Evolutionary conservation across 176 grass and related monocot genomes (phyloP), one percentile per base, ranked within the genome.

Genomic region (Themeda triandra): DNA sequence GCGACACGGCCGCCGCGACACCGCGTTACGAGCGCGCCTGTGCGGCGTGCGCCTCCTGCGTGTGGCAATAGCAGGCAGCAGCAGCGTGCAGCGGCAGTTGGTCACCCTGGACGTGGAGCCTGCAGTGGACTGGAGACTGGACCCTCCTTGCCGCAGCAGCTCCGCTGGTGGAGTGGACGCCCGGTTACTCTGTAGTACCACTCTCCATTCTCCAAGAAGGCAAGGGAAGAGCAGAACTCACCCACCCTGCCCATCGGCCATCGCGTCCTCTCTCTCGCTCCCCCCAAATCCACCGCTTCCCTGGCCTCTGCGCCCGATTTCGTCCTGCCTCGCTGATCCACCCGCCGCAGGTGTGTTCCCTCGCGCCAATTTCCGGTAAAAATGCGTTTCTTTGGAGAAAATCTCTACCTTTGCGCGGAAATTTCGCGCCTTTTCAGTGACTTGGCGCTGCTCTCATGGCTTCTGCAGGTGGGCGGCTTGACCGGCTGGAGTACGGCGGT

Each of bases 221-320:
- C 15, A 41, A 39, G 23, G 23, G 51, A 73, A 30, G 41, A 5
- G 40, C 76, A 24, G 46, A 35, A 63, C 58, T 80, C 56, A 77
- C 37, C 67, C 73, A 69, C 32, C 49, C 30, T 33, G 44, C 46
- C 4, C 13, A 63, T 63, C 60, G 27, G 4, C 46, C 45, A 30
- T 69, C 49, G 46, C n/a, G 62, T 60, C 60, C 24, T 13, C 69
- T 63, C 73, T 37, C n/a, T 63, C 53, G 14, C 7, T 66, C 8
- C 64, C 19, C 62, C n/a, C 17, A 49, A 83, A 90, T 75, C 89
- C 19, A 31, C 48, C 59, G 32, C 48, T 83, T 74, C 46, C 80
- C 28, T 28, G 74, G 53, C 48, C 73, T n/a, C 32, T 13, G 42
- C 72, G 39, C 82, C 4, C 48, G 24, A 58, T 78, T 32, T 0